Evolutionary conservation across 257 asterid species (phyloP).

Genomic region (Solanum acaule): DNA sequence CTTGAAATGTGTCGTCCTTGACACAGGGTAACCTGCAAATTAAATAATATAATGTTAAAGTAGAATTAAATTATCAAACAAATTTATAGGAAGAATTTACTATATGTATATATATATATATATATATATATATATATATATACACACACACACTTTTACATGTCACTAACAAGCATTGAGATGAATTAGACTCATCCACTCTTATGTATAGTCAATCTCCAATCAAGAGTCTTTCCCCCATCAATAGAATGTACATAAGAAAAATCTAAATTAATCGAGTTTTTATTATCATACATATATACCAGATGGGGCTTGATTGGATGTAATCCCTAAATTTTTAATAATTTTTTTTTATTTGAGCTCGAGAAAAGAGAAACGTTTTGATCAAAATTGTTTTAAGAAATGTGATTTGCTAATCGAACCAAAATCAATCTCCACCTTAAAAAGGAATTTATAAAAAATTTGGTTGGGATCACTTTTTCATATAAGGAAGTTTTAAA

Average conservation of each 20-base stretch:
- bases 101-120: no score
- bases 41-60: background rate
- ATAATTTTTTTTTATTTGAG: no score
- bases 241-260: background rate
- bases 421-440: background rate
- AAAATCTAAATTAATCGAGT: background rate
- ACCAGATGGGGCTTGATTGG: background rate
- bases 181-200: background rate
- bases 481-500: no score
- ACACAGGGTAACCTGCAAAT: background rate
- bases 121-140: no score
- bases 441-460: no score
- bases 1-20: background rate
- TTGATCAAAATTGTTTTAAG: no score
- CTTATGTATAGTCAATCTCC: background rate
- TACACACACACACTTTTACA: no score
- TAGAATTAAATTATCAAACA: background rate
- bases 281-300: background rate
- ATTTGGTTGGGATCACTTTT: no score
- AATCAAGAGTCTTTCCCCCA: background rate
- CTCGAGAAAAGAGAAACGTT: background rate
- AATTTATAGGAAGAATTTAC: background rate
- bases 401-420: background rate
- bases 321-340: background rate
- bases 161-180: background rate